Percentiles rank a stretch among this genome's conserved stretches.
These are phyloP conservation scores for Lathyrus tuberosus DNA, from an alignment of 306 rosid genomes.

Conservation along the genomic window DNA sequence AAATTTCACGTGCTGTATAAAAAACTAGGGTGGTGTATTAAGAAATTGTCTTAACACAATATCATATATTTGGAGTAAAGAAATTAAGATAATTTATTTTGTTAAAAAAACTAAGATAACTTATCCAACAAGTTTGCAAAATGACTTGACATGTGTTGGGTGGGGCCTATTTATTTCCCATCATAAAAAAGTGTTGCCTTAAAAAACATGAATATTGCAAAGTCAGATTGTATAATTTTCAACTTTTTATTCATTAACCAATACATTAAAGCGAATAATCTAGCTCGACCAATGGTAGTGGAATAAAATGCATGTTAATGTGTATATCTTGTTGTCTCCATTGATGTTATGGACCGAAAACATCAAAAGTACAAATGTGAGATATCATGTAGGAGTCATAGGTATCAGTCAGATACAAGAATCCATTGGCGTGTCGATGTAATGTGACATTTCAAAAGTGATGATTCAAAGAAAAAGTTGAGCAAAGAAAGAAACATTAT, in stretches of 20 bases:
- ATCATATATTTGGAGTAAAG: background rate
- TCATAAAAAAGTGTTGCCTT: background rate
- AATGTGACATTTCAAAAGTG: slow-evolving; percentile 31
- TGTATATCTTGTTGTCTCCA: background rate
- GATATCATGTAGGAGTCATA: slow-evolving; percentile 14
- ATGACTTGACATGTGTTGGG: background rate
- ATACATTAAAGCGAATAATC: slow-evolving; percentile 11
- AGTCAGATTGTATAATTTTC: background rate
- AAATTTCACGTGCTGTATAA: too few relatives aligned
- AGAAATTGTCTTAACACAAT: too few relatives aligned
- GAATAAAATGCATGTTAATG: slow-evolving; percentile 6
- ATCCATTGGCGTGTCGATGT: slow-evolving; percentile 1
- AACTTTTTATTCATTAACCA: background rate
- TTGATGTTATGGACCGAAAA: background rate
- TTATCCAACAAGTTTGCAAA: background rate
- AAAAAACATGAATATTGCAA: background rate
- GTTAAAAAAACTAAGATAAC: background rate
- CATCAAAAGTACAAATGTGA: background rate
- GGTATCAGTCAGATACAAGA: slow-evolving; percentile 33
- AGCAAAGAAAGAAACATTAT: slow-evolving; percentile 26
- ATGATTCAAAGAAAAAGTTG: slow-evolving; percentile 4
- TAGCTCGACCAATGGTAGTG: background rate
- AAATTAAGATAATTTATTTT: background rate
- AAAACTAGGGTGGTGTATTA: too few relatives aligned
- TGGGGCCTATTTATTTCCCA: background rate